Base-by-base conservation (phyloP, 2,329 filamentous ascomycete species). In the Kalaharituber pfeilii region DNA sequence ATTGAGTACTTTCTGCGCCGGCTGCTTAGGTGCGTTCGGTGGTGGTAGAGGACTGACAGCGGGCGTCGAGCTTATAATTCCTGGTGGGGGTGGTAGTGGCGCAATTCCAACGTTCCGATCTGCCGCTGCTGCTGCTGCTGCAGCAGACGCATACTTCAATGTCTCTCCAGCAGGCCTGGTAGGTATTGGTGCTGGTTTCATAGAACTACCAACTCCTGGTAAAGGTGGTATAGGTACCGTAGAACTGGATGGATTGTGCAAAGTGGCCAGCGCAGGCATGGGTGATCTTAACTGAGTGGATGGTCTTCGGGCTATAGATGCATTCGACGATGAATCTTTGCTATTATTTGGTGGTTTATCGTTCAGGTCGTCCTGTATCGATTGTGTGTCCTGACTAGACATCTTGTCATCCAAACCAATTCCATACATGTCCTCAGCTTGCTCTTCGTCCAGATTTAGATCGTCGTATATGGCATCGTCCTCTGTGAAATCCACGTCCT, bases 401-500 rank as follows among this genome's bases (percentile, higher is more conserved):
- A 84, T 80, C 65, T 81, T 81, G 69, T 96, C 91, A 27, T 95
- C 88, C 57, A 74, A 75, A 60, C 72, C 75, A 74, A 94, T 80
- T 61, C 88, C 91, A 65, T 82, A 95, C 53, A 79, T 75, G 55
- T 85, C 87, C 67, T 95, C 91, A 28, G 54, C 55, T 33, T 58
- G 55, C 64, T 96, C 91, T 63, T 94, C 87, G 58, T 93, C 82
- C 44, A 98, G 78, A 64, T 88, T 84, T 54, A 96, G 76, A 53
- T 95, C 89, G 66, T 98, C 87, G 71, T 96, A 98, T 69, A 98
- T 82, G 60, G 79, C 82, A 64, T 98, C 91, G 67, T 96, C 88
- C 64, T 95, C 88, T 68, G 86, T 82, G 69, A 86, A 96, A 66
- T 96, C 89, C 47, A 85, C 77, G 62, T 85, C 86, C 70, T 83